Conservation (phyloP, 768 basidiomycete species). For the Boletus speciosus region DNA sequence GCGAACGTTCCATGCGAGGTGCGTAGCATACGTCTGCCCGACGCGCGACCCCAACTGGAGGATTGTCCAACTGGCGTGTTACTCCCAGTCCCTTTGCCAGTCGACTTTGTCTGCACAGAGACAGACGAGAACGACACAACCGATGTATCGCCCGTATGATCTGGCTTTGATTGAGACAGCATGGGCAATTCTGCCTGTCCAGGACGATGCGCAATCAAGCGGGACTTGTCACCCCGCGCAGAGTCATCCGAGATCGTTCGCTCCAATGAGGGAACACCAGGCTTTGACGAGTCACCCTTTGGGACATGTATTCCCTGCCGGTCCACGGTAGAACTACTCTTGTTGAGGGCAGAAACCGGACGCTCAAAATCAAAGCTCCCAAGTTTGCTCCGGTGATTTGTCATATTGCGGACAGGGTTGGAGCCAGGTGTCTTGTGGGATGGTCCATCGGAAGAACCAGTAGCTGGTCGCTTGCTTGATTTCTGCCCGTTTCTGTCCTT, state of each 20-base stretch:
- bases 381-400: slow-evolving; percentile 51
- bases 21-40: slow-evolving; percentile 38
- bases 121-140: slow-evolving; percentile 32
- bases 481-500: slow-evolving; percentile 23
- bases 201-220: slow-evolving; percentile 3
- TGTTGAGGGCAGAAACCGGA: slow-evolving; percentile 43
- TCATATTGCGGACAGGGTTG: slow-evolving; percentile 26
- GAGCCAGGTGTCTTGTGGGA: slow-evolving; percentile 8
- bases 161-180: slow-evolving; percentile 30
- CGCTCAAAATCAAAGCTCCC: slow-evolving; percentile 78
- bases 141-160: slow-evolving; percentile 35
- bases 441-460: slow-evolving; percentile 6
- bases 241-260: slow-evolving; percentile 29
- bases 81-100: slow-evolving; percentile 20
- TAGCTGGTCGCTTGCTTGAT: slow-evolving; percentile 20
- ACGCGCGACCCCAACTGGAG: slow-evolving; percentile 58
- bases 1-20: slow-evolving; percentile 58
- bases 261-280: slow-evolving; percentile 18
- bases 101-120: slow-evolving; percentile 41
- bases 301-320: slow-evolving; percentile 6
- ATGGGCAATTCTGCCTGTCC: slow-evolving; percentile 20
- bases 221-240: slow-evolving; percentile 13
- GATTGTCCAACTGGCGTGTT: slow-evolving; percentile 37
- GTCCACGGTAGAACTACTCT: slow-evolving; percentile 28
- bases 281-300: slow-evolving; percentile 10